phyloP scores from a whole-genome alignment of 2,329 filamentous ascomycete genomes.

The Orbilia quercus region DNA sequence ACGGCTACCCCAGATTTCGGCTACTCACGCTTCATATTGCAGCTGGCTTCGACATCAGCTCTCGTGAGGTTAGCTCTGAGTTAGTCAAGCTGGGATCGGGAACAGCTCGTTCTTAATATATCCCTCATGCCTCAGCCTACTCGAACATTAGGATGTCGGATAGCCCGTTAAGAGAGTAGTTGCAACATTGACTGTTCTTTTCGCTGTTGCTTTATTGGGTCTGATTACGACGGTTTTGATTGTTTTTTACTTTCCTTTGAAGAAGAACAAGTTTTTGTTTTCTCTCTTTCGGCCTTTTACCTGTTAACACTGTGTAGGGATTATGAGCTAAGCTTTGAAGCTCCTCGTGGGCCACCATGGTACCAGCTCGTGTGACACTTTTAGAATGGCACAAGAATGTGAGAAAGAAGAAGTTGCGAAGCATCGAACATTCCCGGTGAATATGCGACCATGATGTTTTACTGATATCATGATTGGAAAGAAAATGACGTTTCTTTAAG shows the following conservation, averaged over 20 bases:
- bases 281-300: conserved; percentile 41
- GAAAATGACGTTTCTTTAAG: conserved; percentile 31
- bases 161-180: conserved; percentile 27
- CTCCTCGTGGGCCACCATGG: conserved; percentile 27
- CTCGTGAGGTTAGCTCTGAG: conserved; percentile 25
- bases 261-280: too few relatives aligned
- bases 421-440: conserved; percentile 14
- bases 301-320: conserved; percentile 37
- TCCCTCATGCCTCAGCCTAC: conserved; percentile 44
- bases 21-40: conserved; percentile 50
- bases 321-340: conserved; percentile 41
- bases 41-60: conserved; percentile 21
- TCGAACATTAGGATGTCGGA: conserved; percentile 29
- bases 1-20: conserved; percentile 56
- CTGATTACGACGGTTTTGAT: conserved; percentile 36
- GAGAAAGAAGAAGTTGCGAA: conserved; percentile 21
- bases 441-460: conserved; percentile 12
- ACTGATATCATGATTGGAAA: conserved; percentile 30
- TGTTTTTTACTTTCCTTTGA: conserved; percentile 44
- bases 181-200: conserved; percentile 37
- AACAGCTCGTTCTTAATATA: conserved; percentile 55
- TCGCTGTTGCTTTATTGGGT: conserved; percentile 36
- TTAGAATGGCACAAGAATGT: conserved; percentile 39
- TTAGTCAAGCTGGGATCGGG: conserved; percentile 49
- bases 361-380: conserved; percentile 54